Conservation (phyloP, 495 filamentous ascomycete species). For the Podospora comata region DNA sequence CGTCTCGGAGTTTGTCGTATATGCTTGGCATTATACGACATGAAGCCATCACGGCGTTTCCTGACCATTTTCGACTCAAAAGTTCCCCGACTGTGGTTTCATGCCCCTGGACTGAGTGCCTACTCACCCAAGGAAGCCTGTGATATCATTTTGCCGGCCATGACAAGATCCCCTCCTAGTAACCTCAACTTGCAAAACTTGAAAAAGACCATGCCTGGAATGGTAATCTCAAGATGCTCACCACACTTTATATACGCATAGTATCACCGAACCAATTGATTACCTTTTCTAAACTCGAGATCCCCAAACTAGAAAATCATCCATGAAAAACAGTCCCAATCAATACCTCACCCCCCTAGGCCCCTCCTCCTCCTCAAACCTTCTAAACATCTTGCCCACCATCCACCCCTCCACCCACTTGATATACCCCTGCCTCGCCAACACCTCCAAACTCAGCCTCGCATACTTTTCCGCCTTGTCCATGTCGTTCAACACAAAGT, state of each 20-base stretch:
- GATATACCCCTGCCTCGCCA: slow-evolving; percentile 31
- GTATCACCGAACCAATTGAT: too few species aligned
- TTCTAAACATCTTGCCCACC: slow-evolving; percentile 17
- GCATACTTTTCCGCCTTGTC: slow-evolving; percentile 36
- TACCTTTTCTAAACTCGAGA: background rate
- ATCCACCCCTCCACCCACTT: slow-evolving; percentile 4
- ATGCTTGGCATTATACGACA: background rate
- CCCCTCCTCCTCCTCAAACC: slow-evolving; percentile 23
- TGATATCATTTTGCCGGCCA: background rate
- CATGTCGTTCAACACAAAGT: slow-evolving; percentile 35
- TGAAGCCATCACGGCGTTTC: background rate
- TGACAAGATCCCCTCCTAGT: background rate
- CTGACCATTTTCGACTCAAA: too few species aligned
- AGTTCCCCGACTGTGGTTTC: too few species aligned
- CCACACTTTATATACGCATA: too few species aligned
- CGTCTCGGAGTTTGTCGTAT: background rate
- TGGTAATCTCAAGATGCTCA: too few species aligned
- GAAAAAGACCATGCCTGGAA: too few species aligned
- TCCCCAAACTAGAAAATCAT: background rate
- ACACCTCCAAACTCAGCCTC: slow-evolving; percentile 32
- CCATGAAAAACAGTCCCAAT: background rate
- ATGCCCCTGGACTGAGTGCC: too few species aligned
- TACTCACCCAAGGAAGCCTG: too few species aligned
- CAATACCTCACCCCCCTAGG: background rate
- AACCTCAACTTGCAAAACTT: too few species aligned